Evolutionary conservation across 75 land plant genomes (phyloP).

Genomic region (Larix kaempferi): DNA sequence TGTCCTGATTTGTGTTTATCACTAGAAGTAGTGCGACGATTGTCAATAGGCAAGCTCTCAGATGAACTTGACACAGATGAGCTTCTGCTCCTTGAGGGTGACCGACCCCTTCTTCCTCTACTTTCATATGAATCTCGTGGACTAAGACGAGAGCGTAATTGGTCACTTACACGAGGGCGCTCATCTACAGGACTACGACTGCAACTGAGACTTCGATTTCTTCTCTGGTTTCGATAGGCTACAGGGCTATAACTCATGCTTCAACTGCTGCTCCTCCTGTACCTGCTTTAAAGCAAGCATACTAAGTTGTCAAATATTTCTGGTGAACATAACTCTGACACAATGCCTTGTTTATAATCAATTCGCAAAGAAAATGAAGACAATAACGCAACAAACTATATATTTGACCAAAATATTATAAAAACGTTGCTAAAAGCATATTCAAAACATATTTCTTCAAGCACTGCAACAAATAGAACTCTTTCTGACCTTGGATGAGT

Average conservation of each 20-base stretch:
- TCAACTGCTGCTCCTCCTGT: constrained; percentile 56
- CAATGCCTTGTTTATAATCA: background rate
- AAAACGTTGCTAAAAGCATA: background rate
- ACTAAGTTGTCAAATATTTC: background rate
- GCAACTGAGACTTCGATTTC: constrained; percentile 35
- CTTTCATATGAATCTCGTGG: constrained; percentile 12
- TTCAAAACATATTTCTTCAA: background rate
- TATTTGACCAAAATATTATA: background rate
- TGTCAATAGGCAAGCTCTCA: constrained; percentile 14
- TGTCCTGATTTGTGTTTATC: constrained; percentile 30
- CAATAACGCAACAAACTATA: background rate
- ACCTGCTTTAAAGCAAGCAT: constrained; percentile 25
- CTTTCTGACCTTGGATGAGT: constrained; percentile 70
- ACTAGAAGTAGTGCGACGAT: constrained; percentile 19
- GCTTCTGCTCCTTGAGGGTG: constrained; percentile 48
- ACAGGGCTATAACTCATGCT: constrained; percentile 56
- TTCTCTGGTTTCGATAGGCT: constrained; percentile 25
- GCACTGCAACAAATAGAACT: background rate
- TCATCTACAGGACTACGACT: constrained; percentile 44
- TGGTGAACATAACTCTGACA: background rate
- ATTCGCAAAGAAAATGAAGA: background rate
- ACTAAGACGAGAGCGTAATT: constrained; percentile 60
- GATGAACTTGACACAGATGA: constrained; percentile 28
- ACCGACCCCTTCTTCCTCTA: constrained; percentile 33
- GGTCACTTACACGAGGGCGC: constrained; percentile 32